Conservation (phyloP, 106 monocot genomes). For the Iris macrosiphon region DNA sequence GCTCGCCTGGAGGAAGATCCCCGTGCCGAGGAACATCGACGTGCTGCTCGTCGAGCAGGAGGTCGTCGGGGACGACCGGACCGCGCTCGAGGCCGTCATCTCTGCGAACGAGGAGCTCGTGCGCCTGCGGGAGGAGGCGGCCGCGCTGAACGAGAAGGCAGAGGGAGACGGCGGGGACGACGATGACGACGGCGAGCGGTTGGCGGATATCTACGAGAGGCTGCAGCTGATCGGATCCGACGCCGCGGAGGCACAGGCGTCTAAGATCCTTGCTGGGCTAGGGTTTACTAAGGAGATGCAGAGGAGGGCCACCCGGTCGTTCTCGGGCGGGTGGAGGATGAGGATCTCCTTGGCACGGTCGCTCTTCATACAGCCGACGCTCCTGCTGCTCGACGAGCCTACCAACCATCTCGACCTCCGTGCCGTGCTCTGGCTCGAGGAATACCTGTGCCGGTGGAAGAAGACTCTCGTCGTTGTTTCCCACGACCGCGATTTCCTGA, state of each 20-base stretch:
- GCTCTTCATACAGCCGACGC: conserved; percentile 87
- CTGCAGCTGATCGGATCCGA: conserved; percentile 54
- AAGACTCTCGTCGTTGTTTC: conserved; percentile 95
- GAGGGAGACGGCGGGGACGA: conserved; percentile 10
- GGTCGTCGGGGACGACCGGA: conserved; percentile 47
- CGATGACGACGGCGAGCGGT: conserved; percentile 43
- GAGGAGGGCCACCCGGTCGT: conserved; percentile 55
- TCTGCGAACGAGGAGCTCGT: conserved; percentile 68
- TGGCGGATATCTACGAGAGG: conserved; percentile 50
- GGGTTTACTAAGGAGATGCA: conserved; percentile 92
- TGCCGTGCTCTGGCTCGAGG: conserved; percentile 93
- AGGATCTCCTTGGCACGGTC: conserved; percentile 85
- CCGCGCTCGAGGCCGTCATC: conserved; percentile 57
- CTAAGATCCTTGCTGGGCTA: conserved; percentile 62
- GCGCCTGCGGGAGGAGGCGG: conserved; percentile 20
- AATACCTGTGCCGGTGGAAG: conserved; percentile 94
- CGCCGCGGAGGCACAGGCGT: conserved; percentile 63
- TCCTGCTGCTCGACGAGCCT: conserved; percentile 84
- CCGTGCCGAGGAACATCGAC: conserved; percentile 63
- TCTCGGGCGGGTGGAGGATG: conserved; percentile 99
- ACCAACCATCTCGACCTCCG: conserved; percentile 96
- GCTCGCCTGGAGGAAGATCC: conserved; percentile 67
- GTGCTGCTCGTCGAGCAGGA: conserved; percentile 81
- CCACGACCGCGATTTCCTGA: conserved; percentile 89
- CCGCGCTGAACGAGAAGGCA: conserved; percentile 4